Base-by-base conservation (phyloP, 2,329 filamentous ascomycete species). In the Epichloe amarillans region DNA sequence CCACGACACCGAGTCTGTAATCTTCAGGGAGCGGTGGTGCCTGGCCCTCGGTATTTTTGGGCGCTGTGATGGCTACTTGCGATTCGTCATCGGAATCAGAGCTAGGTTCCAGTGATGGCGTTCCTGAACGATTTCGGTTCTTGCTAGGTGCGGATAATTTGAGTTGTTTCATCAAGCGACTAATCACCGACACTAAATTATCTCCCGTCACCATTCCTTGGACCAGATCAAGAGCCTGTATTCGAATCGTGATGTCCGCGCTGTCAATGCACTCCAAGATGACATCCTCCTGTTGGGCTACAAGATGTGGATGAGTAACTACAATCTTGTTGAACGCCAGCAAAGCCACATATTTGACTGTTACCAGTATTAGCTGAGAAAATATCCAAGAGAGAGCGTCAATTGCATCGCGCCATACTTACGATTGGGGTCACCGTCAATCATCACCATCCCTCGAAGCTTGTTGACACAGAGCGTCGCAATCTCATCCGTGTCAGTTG, bases 201-300 rank as follows among this genome's bases (percentile, higher is more conserved):
- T 95, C 89, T 55, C 79, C 81, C 58, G 84, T 91, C 53, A 97
- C 89, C 88, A 98, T 96, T 37, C 88, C 88, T 49, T 91, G 86
- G 1, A 93, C 90, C 23, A 98, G 75, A 58, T 97, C 89, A 37
- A 98, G 73, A 5, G 93, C 90, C 63, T 95, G 86, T 65, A 95
- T 83, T 54, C 93, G 84, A 61, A 98, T 98, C 4, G 90, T 95
- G 53, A 98, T 93, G 61, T 98, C 93, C 0, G 87, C 76, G 64
- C 95, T 95, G 64, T 97, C 93, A 59, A 98, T 88, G 64, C 93
- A 98, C 61, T 94, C 86, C 64, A 98, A 75, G 55, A 98, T 96
- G 46, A 97, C 91, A 66, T 97, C 91, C 65, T 95, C 88, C 63
- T 98, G 93, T 63, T 91, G 79, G 5, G 88, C 83, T 30, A 98